Evolutionary conservation across 2,329 filamentous ascomycete species (phyloP).

Genomic region (Raffaelea deltoideospora): DNA sequence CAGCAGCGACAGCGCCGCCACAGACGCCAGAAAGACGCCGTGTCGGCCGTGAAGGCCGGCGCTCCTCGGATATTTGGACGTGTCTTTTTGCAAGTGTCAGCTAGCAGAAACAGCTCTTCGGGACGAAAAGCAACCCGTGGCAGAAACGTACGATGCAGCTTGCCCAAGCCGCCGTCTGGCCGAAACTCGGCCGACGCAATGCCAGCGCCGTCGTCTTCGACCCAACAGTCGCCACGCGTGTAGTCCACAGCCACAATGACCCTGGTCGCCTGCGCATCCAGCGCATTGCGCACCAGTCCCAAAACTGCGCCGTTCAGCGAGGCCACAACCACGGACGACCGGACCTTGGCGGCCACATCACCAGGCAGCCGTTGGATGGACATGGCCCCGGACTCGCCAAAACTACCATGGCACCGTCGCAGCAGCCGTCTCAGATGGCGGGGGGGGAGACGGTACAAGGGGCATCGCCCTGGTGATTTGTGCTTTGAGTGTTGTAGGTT

Average conservation of each 20-base stretch:
- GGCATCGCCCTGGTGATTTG: neutral
- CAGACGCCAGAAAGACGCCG: slow-evolving; percentile 63
- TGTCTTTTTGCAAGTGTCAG: slow-evolving; percentile 46
- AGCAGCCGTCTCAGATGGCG: no score
- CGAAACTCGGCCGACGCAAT: slow-evolving; percentile 60
- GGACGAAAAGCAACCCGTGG: neutral
- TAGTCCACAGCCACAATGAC: slow-evolving; percentile 63
- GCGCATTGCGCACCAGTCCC: slow-evolving; percentile 65
- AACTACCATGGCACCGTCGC: no score
- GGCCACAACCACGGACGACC: slow-evolving; percentile 67
- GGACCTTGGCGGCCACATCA: slow-evolving; percentile 62
- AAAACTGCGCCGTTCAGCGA: slow-evolving; percentile 56
- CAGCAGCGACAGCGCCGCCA: slow-evolving; percentile 62
- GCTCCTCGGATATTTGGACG: slow-evolving; percentile 50
- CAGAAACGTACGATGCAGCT: slow-evolving; percentile 49
- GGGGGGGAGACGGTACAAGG: neutral
- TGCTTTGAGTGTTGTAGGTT: no score
- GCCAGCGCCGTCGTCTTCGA: slow-evolving; percentile 76
- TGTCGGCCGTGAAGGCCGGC: slow-evolving; percentile 44
- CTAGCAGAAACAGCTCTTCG: slow-evolving; percentile 1
- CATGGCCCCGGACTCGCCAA: no score
- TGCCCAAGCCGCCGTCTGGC: slow-evolving; percentile 55
- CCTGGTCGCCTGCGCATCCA: slow-evolving; percentile 62
- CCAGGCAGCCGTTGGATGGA: slow-evolving; percentile 55
- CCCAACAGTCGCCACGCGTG: slow-evolving; percentile 54